Evolutionary conservation across 495 filamentous ascomycete genomes (phyloP).

Genomic region (Delitschia confertaspora): DNA sequence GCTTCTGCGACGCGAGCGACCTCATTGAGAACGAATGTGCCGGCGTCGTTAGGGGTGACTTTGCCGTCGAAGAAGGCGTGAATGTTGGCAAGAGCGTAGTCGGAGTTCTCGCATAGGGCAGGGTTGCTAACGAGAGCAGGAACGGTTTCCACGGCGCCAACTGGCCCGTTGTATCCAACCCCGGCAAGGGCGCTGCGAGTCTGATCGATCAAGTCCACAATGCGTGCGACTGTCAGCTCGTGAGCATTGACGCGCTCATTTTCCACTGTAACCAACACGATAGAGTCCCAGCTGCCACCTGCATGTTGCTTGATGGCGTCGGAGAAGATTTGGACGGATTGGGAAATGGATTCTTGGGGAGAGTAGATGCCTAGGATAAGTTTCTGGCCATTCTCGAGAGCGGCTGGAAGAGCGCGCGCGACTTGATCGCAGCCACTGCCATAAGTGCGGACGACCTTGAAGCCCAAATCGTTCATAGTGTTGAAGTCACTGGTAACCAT

Average conservation of each 20-base stretch:
- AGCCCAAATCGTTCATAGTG: slow-evolving; percentile 42
- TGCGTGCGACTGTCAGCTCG: slow-evolving; percentile 38
- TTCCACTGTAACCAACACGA: slow-evolving; percentile 67
- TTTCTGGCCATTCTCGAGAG: slow-evolving; percentile 48
- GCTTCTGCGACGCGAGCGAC: slow-evolving; percentile 45
- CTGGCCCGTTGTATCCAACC: slow-evolving; percentile 60
- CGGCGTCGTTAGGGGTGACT: slow-evolving; percentile 48
- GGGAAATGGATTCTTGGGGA: slow-evolving; percentile 42
- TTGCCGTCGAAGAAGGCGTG: slow-evolving; percentile 76
- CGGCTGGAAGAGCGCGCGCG: slow-evolving; percentile 48
- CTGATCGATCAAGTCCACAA: slow-evolving; percentile 45
- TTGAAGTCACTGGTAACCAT: slow-evolving; percentile 57
- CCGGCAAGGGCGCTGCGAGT: slow-evolving; percentile 50
- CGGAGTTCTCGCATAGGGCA: slow-evolving; percentile 59
- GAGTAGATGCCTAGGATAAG: slow-evolving; percentile 65
- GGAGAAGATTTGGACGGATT: slow-evolving; percentile 42
- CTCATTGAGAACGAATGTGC: slow-evolving; percentile 50
- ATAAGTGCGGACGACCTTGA: slow-evolving; percentile 70
- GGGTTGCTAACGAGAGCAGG: slow-evolving; percentile 56
- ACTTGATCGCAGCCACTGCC: slow-evolving; percentile 72
- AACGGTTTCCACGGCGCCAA: slow-evolving; percentile 75
- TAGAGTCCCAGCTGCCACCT: slow-evolving; percentile 48
- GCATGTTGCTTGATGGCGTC: slow-evolving; percentile 40
- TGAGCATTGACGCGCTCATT: slow-evolving; percentile 71
- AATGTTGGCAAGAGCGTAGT: slow-evolving; percentile 71